Conservation (phyloP, 1,139 yeast species). For the Scheffersomyces titani region DNA sequence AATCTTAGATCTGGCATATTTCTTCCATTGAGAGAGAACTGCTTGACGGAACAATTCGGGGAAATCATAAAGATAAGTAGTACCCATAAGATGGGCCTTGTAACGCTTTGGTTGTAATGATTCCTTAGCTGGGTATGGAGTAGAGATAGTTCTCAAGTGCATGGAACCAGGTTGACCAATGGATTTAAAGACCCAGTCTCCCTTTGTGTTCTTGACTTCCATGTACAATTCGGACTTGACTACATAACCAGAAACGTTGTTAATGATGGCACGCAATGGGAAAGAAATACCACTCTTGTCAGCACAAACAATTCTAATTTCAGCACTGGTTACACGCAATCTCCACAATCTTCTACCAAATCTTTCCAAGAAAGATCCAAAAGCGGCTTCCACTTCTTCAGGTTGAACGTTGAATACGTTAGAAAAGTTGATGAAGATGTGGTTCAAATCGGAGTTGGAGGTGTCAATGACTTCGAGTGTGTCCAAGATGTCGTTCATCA, state of each 20-base stretch:
- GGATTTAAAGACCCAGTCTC: constrained; percentile 96
- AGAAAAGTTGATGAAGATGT: constrained; percentile 93
- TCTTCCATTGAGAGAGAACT: constrained; percentile 80
- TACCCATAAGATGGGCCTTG: constrained; percentile 97
- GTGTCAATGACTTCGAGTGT: constrained; percentile 94
- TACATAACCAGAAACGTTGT: constrained; percentile 95
- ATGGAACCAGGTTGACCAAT: constrained; percentile 92
- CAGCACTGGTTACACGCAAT: constrained; percentile 95
- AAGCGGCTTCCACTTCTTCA: constrained; percentile 95
- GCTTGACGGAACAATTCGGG: constrained; percentile 98
- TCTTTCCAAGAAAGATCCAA: constrained; percentile 96
- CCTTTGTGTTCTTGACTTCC: constrained; percentile 87
- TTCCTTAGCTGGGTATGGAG: constrained; percentile 97
- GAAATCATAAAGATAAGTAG: constrained; percentile 97
- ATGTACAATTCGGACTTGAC: constrained; percentile 93
- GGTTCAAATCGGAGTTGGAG: constrained; percentile 92
- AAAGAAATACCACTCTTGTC: constrained; percentile 85
- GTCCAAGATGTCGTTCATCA: constrained; percentile 93
- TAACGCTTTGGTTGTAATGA: constrained; percentile 98
- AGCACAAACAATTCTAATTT: constrained; percentile 91
- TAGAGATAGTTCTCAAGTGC: constrained; percentile 94
- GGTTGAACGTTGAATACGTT: constrained; percentile 94
- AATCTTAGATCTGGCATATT: constrained; percentile 55
- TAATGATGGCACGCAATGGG: constrained; percentile 95
- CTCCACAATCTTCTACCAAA: constrained; percentile 97